phyloP scores from a whole-genome alignment of 2,329 filamentous ascomycete species.

The Aspergillus hiratsukae region DNA sequence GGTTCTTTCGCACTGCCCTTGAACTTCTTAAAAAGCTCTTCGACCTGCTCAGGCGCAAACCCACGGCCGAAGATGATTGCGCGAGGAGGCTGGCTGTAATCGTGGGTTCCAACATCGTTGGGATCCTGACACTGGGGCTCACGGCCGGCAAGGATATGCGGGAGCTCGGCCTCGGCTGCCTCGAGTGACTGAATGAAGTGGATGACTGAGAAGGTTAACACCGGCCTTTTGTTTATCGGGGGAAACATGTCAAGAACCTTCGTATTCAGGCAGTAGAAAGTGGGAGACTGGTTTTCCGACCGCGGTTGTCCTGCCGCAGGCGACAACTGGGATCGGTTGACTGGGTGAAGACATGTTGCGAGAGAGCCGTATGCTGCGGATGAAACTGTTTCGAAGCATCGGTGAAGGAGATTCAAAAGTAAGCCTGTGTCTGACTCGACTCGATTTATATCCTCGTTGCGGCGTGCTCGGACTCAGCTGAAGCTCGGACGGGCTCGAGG shows the following conservation, averaged over 20 bases:
- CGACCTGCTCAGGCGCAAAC: constrained; percentile 11
- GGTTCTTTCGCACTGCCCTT: constrained; percentile 1
- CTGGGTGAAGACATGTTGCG: constrained; percentile 8
- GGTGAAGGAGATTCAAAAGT: not conserved
- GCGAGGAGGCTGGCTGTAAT: constrained; percentile 20
- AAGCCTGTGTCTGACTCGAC: not conserved
- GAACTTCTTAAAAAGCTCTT: constrained; percentile 7
- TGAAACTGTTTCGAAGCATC: constrained; percentile 2
- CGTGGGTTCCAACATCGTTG: constrained; percentile 22
- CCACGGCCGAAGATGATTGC: constrained; percentile 27
- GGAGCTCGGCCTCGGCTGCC: constrained; percentile 17
- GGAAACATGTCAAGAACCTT: not conserved
- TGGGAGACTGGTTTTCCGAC: constrained; percentile 1
- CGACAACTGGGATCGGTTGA: constrained; percentile 6
- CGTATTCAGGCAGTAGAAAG: constrained; percentile 2
- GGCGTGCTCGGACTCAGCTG: too few species aligned
- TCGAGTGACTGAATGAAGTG: constrained; percentile 19
- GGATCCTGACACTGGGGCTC: constrained; percentile 15
- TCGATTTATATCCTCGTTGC: not conserved
- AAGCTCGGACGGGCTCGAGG: not conserved
- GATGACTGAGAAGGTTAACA: constrained; percentile 14
- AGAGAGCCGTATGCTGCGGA: constrained; percentile 1
- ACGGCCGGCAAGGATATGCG: constrained; percentile 19
- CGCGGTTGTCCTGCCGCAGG: constrained; percentile 3
- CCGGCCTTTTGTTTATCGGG: not conserved